Conservation (phyloP, 2,329 filamentous ascomycete genomes). For the Fusarium caatingaense region DNA sequence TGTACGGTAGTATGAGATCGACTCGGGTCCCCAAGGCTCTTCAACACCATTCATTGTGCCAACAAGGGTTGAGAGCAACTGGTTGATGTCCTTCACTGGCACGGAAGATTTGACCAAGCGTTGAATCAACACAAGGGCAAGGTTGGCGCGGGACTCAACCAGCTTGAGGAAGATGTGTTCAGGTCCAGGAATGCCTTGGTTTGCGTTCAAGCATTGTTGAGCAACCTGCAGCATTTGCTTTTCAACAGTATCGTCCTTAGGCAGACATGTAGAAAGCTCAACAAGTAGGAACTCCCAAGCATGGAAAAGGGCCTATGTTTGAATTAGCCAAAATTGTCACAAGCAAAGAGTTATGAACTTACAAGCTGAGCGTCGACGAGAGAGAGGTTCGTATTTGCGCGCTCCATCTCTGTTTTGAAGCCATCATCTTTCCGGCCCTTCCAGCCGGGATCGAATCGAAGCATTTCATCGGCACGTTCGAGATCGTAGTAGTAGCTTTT, state of each 20-base stretch:
- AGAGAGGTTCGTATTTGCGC: conserved; percentile 90
- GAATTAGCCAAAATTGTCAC: conserved; percentile 33
- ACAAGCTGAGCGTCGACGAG: conserved; percentile 92
- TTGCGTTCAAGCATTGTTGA: conserved; percentile 81
- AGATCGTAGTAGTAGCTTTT: conserved; percentile 87
- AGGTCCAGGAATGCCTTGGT: conserved; percentile 76
- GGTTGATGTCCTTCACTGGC: conserved; percentile 62
- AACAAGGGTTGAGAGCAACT: conserved; percentile 63
- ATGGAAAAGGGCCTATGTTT: conserved; percentile 77
- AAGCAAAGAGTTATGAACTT: conserved; percentile 54
- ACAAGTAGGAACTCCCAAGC: conserved; percentile 90
- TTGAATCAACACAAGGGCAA: conserved; percentile 85
- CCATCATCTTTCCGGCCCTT: conserved; percentile 74
- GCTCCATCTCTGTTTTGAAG: conserved; percentile 83
- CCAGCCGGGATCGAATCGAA: conserved; percentile 85
- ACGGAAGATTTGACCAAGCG: conserved; percentile 73
- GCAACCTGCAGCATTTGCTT: conserved; percentile 80
- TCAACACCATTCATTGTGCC: conserved; percentile 65
- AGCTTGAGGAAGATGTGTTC: conserved; percentile 86
- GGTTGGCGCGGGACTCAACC: conserved; percentile 78
- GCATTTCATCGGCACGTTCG: conserved; percentile 77
- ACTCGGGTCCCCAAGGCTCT: conserved; percentile 63
- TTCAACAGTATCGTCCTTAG: conserved; percentile 65
- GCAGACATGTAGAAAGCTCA: conserved; percentile 79
- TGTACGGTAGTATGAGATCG: conserved; percentile 80